phyloP scores from a whole-genome alignment of 73 alveolate species.

The Strombidium stylifer region DNA sequence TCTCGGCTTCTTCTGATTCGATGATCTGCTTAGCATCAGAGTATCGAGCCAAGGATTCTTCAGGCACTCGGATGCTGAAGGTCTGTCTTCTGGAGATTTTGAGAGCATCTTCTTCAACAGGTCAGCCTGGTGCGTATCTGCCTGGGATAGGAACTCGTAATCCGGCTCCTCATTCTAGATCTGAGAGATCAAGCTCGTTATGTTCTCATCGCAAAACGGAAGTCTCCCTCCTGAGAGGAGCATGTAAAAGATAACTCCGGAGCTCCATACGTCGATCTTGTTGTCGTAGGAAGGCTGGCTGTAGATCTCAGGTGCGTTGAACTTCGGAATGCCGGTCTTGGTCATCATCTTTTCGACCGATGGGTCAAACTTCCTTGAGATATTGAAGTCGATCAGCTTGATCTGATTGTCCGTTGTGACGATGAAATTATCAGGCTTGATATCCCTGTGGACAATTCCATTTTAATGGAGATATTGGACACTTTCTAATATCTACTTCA shows the following conservation, averaged over 20 bases:
- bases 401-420: constrained; percentile 58
- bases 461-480: constrained; percentile 63
- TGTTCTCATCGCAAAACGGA: constrained; percentile 33
- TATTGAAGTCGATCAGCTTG: constrained; percentile 62
- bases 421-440: constrained; percentile 62
- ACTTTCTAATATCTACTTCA: constrained; percentile 51
- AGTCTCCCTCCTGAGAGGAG: constrained; percentile 41
- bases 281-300: constrained; percentile 3
- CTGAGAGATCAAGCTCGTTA: constrained; percentile 8
- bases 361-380: constrained; percentile 23
- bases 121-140: too few species aligned
- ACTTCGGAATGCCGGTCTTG: constrained; percentile 40
- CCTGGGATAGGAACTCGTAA: too few species aligned
- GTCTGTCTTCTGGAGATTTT: too few species aligned
- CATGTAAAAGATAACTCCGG: constrained; percentile 51
- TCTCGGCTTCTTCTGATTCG: too few species aligned
- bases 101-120: too few species aligned
- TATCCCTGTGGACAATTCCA: constrained; percentile 69
- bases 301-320: constrained; percentile 45
- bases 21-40: too few species aligned
- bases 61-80: too few species aligned
- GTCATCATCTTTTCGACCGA: constrained; percentile 34
- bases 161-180: too few species aligned
- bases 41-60: too few species aligned
- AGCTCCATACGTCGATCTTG: constrained; percentile 52